Evolutionary conservation across 2,329 filamentous ascomycete species (phyloP).

Genomic region (Diaporthe longicolla): DNA sequence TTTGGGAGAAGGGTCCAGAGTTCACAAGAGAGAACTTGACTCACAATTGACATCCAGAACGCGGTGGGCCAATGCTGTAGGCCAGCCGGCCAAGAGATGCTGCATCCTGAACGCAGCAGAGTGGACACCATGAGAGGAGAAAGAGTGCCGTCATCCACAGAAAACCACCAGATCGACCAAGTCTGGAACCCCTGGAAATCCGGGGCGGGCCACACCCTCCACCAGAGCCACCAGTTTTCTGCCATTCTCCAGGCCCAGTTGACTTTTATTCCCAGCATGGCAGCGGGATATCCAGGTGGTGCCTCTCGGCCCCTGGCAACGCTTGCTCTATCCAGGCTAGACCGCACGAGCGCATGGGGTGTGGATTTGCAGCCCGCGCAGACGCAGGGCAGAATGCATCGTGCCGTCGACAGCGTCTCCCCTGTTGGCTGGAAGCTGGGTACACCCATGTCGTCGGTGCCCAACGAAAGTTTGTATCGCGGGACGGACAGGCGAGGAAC

Average conservation of each 20-base stretch:
- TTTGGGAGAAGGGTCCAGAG: not conserved
- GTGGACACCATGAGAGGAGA: slow-evolving; percentile 27
- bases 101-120: slow-evolving; percentile 27
- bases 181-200: slow-evolving; percentile 34
- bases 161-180: not conserved
- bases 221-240: slow-evolving; percentile 15
- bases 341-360: not conserved
- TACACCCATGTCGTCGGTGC: slow-evolving; percentile 40
- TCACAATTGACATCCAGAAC: slow-evolving; percentile 18
- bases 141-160: slow-evolving; percentile 26
- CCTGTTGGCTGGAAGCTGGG: slow-evolving; percentile 41
- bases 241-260: not conserved
- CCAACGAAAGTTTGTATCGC: slow-evolving; percentile 39
- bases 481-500: slow-evolving; percentile 28
- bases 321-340: slow-evolving; percentile 4
- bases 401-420: slow-evolving; percentile 39
- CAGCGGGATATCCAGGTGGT: slow-evolving; percentile 14
- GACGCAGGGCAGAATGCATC: slow-evolving; percentile 30
- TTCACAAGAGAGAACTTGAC: not conserved
- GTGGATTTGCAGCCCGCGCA: slow-evolving; percentile 19
- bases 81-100: slow-evolving; percentile 12
- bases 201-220: slow-evolving; percentile 33
- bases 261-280: slow-evolving; percentile 23
- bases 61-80: not conserved
- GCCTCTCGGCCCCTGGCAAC: slow-evolving; percentile 33